phyloP scores from a whole-genome alignment of 2,329 filamentous ascomycete species.

The Calonectria hongkongensis region DNA sequence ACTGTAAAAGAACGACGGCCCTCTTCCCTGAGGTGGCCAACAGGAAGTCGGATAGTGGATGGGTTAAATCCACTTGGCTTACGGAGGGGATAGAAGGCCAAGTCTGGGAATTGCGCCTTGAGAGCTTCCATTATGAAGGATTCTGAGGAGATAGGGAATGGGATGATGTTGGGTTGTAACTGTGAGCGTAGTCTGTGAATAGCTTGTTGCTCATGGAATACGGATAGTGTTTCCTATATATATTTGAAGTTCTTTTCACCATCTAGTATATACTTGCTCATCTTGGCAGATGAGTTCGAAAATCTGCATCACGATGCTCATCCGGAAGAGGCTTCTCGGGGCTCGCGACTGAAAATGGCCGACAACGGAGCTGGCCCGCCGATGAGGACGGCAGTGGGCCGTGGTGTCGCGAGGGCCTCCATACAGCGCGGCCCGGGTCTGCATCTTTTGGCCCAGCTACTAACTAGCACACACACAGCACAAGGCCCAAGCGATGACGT shows the following conservation, averaged over 20 bases:
- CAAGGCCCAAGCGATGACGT: neutral
- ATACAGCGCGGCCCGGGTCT: neutral
- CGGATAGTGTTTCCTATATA: no score
- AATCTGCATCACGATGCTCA: neutral
- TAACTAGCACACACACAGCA: neutral
- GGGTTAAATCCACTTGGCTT: slow-evolving; percentile 18
- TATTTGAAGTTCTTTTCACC: no score
- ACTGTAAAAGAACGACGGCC: slow-evolving; percentile 3
- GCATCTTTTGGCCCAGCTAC: neutral
- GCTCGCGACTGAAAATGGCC: neutral
- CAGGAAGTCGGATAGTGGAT: slow-evolving; percentile 3
- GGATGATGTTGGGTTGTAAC: neutral
- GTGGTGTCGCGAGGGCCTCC: neutral
- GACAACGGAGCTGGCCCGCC: neutral
- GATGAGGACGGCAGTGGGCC: slow-evolving; percentile 3
- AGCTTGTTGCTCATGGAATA: neutral
- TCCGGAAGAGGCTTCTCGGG: neutral
- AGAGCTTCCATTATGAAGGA: slow-evolving; percentile 12
- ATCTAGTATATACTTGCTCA: neutral
- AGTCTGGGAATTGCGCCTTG: slow-evolving; percentile 15
- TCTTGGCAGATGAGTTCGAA: neutral
- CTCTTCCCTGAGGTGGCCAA: slow-evolving; percentile 1
- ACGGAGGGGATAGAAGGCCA: neutral
- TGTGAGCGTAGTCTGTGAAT: neutral
- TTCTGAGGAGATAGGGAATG: neutral